Percentiles rank a stretch among this genome's conserved stretches.
Conservation (phyloP, 2,329 filamentous ascomycete species). For the Fusarium devonianum region DNA sequence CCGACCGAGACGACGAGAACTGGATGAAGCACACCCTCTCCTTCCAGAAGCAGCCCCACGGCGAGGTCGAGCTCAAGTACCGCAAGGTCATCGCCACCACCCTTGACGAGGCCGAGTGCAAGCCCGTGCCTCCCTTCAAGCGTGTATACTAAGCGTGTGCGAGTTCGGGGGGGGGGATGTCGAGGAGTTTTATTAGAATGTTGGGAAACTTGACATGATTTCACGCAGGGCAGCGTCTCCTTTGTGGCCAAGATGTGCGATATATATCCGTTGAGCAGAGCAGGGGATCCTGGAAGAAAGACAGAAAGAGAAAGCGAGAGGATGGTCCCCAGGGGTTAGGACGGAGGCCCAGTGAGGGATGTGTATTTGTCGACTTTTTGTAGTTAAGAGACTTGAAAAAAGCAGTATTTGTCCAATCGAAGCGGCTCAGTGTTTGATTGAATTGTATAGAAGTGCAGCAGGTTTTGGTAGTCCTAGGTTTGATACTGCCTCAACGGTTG, state of each 20-base stretch:
- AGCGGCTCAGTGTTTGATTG: too few relatives aligned
- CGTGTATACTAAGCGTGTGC: slow-evolving; percentile 73
- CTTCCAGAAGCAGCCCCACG: slow-evolving; percentile 93
- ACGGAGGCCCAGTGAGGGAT: slow-evolving; percentile 18
- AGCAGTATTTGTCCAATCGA: slow-evolving; percentile 4
- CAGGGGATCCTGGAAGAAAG: slow-evolving; percentile 12
- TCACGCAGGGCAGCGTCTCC: slow-evolving; percentile 39
- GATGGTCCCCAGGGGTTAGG: slow-evolving; percentile 21
- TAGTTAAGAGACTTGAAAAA: slow-evolving; percentile 34
- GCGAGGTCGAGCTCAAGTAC: slow-evolving; percentile 86
- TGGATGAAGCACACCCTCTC: slow-evolving; percentile 99
- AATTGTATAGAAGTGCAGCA: too few relatives aligned
- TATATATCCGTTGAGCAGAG: slow-evolving; percentile 39
- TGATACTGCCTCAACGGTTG: too few relatives aligned
- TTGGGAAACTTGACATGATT: slow-evolving; percentile 41
- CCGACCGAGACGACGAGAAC: slow-evolving; percentile 91
- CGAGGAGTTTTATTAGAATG: slow-evolving; percentile 39
- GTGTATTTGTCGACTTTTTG: slow-evolving; percentile 37
- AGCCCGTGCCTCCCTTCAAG: slow-evolving; percentile 96
- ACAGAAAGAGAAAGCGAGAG: slow-evolving; percentile 17
- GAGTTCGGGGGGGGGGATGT: slow-evolving; percentile 15
- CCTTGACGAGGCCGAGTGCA: slow-evolving; percentile 94
- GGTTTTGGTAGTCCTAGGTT: too few relatives aligned
- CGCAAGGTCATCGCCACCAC: slow-evolving; percentile 82
- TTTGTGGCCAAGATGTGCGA: slow-evolving; percentile 41